Evolutionary conservation across 495 filamentous ascomycete species (phyloP), one percentile per base, ranked within the genome.

Genomic region (Corynascus novoguineensis): DNA sequence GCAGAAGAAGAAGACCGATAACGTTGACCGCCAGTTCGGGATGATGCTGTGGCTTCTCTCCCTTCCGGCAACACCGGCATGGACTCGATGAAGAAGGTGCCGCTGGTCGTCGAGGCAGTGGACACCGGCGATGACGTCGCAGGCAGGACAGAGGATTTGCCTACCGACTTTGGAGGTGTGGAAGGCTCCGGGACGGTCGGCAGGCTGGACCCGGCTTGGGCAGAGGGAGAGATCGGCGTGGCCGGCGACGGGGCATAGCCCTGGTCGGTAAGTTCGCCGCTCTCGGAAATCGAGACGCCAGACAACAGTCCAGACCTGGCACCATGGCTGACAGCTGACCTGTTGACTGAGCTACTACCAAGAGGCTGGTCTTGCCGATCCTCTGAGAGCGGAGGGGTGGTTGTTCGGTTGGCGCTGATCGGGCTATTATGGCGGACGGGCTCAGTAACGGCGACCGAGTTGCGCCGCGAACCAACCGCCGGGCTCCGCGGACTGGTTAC

Each of bases 401-500:
- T 68, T 3, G 69, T 61, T 50, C 73, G 71, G 29, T 63, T 71
- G 12, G 66, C 52, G 7, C 69, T 66, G n/a, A 73, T 67, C 2
- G 67, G 60, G 51, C 56, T 73, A 22, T 52, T 58, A 28, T 64
- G 60, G 31, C 70, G 70, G 15, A 60, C 37, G 27, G 69, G 60
- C 50, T 81, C 77, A 19, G 58, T 57, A 8, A 67, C 57, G 46
- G 74, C 76, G 19, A 74, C 58, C 0, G 75, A 78, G 21, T 67
- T 75, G 60, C 65, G 60, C 38, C 74, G 70, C n/a, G 76, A 76
- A 25, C 67, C 61, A 3, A 58, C 50, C 28, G 60, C 67, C 12
- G 77, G 75, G 59, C 73, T 78, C 27, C 72, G 73, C 25, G 74
- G 75, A 44, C 72, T 69, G 17, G 73, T 55, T n/a, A 82, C 78